Evolutionary conservation across 1,284 basidiomycete species (phyloP), one percentile per base, ranked within the genome.

Genomic region (Malassezia brasiliensis): DNA sequence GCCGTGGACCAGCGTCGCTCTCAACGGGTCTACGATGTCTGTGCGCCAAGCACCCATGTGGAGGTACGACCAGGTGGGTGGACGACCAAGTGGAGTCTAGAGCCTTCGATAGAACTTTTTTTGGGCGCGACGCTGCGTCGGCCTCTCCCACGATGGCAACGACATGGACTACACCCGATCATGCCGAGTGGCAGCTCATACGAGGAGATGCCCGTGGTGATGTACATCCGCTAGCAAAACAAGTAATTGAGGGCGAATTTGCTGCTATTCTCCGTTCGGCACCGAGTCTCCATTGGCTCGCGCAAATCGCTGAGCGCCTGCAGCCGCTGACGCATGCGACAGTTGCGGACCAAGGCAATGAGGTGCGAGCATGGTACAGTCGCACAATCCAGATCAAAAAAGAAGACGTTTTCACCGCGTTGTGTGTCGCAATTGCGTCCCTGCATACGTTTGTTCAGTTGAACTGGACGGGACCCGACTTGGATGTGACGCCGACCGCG

Each of bases 391-490:
- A 3, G 3, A 14, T 45, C 19, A 19, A 28, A 5, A 12, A 10
- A 9, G 20, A 8, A 6, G 42, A 45, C 42, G 6, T 14, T 3
- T 47, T 45, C 28, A 52, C 67, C 31, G 45, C 48, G 25, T 78
- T 96, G 35, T 75, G 81, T 14, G 65, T 89, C 0, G 89, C 83
- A 0, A 80, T 91, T 2, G 84, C 88, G 4, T 84, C 84, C 52
- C 79, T 96, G 28, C 88, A 94, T 62, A 83, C 87, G 0, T 99
- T 93, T 77, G 79, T 93, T 0, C 94, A 98, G 75, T 80, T 81
- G 35, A 99, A 99, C 76, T 99, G 90, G 90, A 96, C 91, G 0
- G 94, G 94, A 1, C 94, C 94, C 1, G 82, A 88, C 66, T 80
- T 94, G 39, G 35, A 55, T 3, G 30, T 66, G 36, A 52, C 47